Percentiles rank a stretch among this genome's conserved stretches.
Evolutionary conservation across 805 yeast species (phyloP).

Genomic region (Ogataea corticis): DNA sequence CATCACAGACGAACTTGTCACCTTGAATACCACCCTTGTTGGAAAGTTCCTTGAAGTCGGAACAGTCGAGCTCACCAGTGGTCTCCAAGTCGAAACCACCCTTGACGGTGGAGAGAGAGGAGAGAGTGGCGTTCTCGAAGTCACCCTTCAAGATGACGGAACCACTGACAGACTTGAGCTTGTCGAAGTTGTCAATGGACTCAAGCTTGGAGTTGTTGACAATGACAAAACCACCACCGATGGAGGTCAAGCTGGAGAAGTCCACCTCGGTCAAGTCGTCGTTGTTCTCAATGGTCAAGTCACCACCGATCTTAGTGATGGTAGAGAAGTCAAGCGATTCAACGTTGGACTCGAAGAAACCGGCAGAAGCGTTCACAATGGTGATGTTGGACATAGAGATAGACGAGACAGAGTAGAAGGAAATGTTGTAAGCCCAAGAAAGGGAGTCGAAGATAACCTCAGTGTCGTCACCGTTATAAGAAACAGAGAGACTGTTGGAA

Average conservation of each 20-base stretch:
- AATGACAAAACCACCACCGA: conserved; percentile 93
- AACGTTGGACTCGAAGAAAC: conserved; percentile 74
- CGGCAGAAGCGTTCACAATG: conserved; percentile 76
- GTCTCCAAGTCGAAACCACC: conserved; percentile 92
- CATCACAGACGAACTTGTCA: conserved; percentile 79
- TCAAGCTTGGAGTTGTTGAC: conserved; percentile 78
- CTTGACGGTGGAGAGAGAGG: conserved; percentile 70
- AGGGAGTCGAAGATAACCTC: conserved; percentile 68
- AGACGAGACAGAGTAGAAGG: conserved; percentile 77
- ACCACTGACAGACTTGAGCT: conserved; percentile 78
- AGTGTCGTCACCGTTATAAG: conserved; percentile 81
- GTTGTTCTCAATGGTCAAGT: conserved; percentile 76
- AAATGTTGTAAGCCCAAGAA: conserved; percentile 83
- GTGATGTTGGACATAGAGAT: conserved; percentile 69
- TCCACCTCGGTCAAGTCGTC: conserved; percentile 65
- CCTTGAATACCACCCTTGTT: conserved; percentile 85
- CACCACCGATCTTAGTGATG: conserved; percentile 71
- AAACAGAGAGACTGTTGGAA: conserved; percentile 71
- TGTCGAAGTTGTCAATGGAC: conserved; percentile 70
- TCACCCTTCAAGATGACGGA: conserved; percentile 80
- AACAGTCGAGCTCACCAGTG: conserved; percentile 77
- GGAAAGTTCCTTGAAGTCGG: conserved; percentile 69
- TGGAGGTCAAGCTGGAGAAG: conserved; percentile 64
- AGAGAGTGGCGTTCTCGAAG: conserved; percentile 77
- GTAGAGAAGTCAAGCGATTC: conserved; percentile 52